Evolutionary conservation across 2,329 filamentous ascomycete genomes (phyloP).

Genomic region (Fusarium pseudoanthophilum): DNA sequence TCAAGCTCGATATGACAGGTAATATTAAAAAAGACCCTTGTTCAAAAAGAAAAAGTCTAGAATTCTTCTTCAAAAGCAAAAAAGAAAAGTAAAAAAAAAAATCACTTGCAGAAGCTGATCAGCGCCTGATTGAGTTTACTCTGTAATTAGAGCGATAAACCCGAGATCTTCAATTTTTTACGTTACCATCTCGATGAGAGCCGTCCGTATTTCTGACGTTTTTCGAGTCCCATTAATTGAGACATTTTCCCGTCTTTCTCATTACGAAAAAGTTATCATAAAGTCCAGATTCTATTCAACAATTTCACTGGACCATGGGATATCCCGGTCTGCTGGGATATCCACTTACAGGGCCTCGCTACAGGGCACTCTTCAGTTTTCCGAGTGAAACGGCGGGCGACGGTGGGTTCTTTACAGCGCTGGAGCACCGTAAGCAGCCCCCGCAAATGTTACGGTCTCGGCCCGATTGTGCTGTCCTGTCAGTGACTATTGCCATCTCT

Average conservation of each 20-base stretch:
- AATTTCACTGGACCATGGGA: conserved; percentile 13
- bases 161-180: neutral
- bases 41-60: neutral
- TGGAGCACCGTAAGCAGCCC: neutral
- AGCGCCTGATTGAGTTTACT: neutral
- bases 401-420: neutral
- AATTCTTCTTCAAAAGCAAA: neutral
- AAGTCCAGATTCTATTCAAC: neutral
- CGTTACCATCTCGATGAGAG: neutral
- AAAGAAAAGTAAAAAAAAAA: neutral
- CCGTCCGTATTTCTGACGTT: neutral
- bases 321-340: neutral
- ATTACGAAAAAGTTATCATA: neutral
- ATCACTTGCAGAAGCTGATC: neutral
- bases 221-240: neutral
- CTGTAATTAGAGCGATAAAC: neutral
- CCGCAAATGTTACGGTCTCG: neutral
- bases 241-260: neutral
- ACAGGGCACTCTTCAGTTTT: neutral
- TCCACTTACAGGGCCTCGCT: conserved; percentile 7
- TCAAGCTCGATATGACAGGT: conserved; percentile 3
- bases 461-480: neutral
- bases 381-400: conserved; percentile 2
- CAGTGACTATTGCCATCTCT: neutral
- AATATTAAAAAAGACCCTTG: neutral